These are phyloP conservation scores for Clarireedia hainanense DNA, from an alignment of 2,329 filamentous ascomycete species.

Conservation along the genomic window DNA sequence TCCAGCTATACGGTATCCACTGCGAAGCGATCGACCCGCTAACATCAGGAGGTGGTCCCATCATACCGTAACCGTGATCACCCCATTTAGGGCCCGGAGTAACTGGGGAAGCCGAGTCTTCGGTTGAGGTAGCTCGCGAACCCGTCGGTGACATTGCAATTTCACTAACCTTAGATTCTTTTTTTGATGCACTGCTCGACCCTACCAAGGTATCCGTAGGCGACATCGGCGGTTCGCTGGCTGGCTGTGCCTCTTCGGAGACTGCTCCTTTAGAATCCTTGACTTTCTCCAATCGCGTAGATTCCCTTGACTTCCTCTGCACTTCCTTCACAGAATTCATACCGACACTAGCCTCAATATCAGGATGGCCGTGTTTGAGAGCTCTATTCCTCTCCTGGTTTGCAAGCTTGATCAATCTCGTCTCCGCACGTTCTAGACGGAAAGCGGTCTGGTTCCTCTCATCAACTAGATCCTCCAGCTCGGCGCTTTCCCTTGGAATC, in stretches of 20 bases:
- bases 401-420: constrained; percentile 50
- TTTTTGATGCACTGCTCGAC: neutral
- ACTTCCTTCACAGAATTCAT: constrained; percentile 4
- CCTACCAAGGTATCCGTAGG: neutral
- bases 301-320: neutral
- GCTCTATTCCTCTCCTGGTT: constrained; percentile 48
- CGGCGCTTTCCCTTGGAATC: constrained; percentile 51
- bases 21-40: constrained; percentile 31
- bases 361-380: constrained; percentile 40
- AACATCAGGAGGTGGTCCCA: constrained; percentile 24
- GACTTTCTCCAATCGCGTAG: neutral
- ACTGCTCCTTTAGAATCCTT: neutral
- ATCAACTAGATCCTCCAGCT: constrained; percentile 52
- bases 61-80: constrained; percentile 14
- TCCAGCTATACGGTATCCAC: constrained; percentile 27
- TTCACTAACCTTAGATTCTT: constrained; percentile 7
- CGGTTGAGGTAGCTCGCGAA: neutral
- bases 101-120: neutral
- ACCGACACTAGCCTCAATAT: constrained; percentile 18
- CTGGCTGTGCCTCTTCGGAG: neutral
- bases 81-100: constrained; percentile 1
- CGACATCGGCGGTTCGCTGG: neutral
- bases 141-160: neutral
- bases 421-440: constrained; percentile 57
- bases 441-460: constrained; percentile 50